Evolutionary conservation across 495 filamentous ascomycete genomes (phyloP).

Genomic region (Poronia punctata): DNA sequence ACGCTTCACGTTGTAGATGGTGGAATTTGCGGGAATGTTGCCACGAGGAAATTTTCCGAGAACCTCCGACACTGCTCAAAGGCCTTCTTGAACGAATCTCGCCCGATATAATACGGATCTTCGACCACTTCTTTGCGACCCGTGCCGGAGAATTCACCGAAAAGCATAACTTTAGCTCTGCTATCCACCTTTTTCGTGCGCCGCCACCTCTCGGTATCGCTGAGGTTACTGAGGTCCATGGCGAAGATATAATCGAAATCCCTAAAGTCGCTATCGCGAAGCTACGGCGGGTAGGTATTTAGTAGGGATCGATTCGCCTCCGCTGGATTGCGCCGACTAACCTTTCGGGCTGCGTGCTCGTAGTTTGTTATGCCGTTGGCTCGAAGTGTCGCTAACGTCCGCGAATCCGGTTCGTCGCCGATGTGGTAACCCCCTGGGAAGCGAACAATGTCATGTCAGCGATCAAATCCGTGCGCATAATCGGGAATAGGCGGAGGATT

Average conservation of each 20-base stretch:
- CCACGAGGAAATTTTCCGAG: slow-evolving; percentile 63
- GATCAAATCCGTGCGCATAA: too few relatives aligned
- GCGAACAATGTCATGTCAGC: neutral
- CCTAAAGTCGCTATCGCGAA: slow-evolving; percentile 56
- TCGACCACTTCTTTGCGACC: slow-evolving; percentile 63
- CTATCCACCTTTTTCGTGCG: slow-evolving; percentile 44
- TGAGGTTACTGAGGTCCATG: slow-evolving; percentile 84
- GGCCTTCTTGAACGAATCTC: slow-evolving; percentile 75
- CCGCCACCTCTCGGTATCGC: slow-evolving; percentile 56
- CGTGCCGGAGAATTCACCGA: slow-evolving; percentile 73
- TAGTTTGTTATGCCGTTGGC: slow-evolving; percentile 70
- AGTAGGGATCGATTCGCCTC: too few relatives aligned
- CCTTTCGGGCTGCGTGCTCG: slow-evolving; percentile 67
- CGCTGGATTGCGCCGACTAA: slow-evolving; percentile 37
- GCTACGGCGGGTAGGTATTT: slow-evolving; percentile 10
- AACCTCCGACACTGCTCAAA: slow-evolving; percentile 79
- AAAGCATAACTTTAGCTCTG: slow-evolving; percentile 63
- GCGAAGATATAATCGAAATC: slow-evolving; percentile 89
- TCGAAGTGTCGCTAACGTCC: slow-evolving; percentile 76
- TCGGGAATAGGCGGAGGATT: neutral
- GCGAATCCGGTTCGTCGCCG: slow-evolving; percentile 65
- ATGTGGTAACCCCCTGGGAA: slow-evolving; percentile 62
- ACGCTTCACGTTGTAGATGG: slow-evolving; percentile 7
- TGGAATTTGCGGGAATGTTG: slow-evolving; percentile 38
- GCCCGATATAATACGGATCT: slow-evolving; percentile 89